Evolutionary conservation across 768 basidiomycete species (phyloP), one percentile per base, ranked within the genome.

Genomic region (Leucocoprinus leucothites): DNA sequence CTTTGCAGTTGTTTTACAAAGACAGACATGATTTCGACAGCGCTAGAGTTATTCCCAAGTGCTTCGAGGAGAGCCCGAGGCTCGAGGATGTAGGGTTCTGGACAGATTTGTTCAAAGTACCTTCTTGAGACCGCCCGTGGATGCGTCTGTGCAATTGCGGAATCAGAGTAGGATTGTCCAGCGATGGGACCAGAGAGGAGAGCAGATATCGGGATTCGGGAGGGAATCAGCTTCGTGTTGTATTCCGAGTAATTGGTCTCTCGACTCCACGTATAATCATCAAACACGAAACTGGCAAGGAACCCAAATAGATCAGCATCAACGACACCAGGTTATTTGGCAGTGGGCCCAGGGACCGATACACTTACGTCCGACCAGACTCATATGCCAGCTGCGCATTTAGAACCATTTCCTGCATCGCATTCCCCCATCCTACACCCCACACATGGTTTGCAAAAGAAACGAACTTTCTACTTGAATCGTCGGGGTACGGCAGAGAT

Each of bases 361-460:
- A 16, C 9, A 71, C 83, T 55, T 64, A 86, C 79, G 80, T 70
- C 59, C 83, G 67, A 26, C 74, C 73, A 0, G 80, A 64, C 1
- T 68, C 63, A 46, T 77, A 71, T 0, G 82, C 78, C 2, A 87
- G 65, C 42, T 80, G 69, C 0, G 81, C 72, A 46, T 79, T 76
- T 45, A 85, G 60, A 3, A 85, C 50, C 55, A 82, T 74, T 56
- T 85, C 84, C 57, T 86, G 81, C 72, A 85, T 70, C 8, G 67
- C 73, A 51, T 87, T 87, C 2, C 84, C 84, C 82, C 82, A 86
- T 2, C 85, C 85, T 41, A 75, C 72, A 8, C 62, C 81, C 3
- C 63, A 65, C 14, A 71, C 76, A 60, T 84, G 80, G 45, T 81
- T 81, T 2, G 78, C 69, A 19, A 72, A 67, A 70, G 73, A 82